Evolutionary conservation across 2,329 filamentous ascomycete species (phyloP).

Genomic region (Fusarium sororula): DNA sequence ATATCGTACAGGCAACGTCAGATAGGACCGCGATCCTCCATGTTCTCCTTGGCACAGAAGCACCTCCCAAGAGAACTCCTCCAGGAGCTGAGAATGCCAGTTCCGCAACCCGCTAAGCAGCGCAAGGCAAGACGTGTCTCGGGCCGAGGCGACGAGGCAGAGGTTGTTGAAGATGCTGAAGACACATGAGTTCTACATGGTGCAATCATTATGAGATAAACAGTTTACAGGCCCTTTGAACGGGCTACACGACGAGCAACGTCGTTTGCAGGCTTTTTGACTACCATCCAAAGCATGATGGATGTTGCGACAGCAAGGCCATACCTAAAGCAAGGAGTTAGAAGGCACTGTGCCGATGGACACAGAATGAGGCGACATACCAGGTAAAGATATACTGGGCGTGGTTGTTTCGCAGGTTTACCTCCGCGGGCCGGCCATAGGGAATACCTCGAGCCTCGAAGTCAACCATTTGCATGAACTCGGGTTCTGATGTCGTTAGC

Average conservation of each 20-base stretch:
- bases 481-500: slow-evolving; percentile 67
- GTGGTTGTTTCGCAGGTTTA: slow-evolving; percentile 96
- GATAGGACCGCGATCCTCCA: slow-evolving; percentile 74
- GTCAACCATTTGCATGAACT: slow-evolving; percentile 79
- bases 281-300: slow-evolving; percentile 96
- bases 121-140: slow-evolving; percentile 48
- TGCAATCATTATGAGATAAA: slow-evolving; percentile 16
- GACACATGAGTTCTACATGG: slow-evolving; percentile 42
- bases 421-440: slow-evolving; percentile 86
- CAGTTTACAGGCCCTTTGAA: slow-evolving; percentile 41
- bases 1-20: slow-evolving; percentile 75
- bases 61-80: slow-evolving; percentile 84
- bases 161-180: slow-evolving; percentile 50
- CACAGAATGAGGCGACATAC: slow-evolving; percentile 62
- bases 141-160: slow-evolving; percentile 46
- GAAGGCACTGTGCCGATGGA: neutral
- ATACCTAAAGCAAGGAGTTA: slow-evolving; percentile 68
- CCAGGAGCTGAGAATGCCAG: slow-evolving; percentile 80
- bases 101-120: slow-evolving; percentile 61
- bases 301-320: slow-evolving; percentile 84
- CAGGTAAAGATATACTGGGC: slow-evolving; percentile 99
- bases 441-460: slow-evolving; percentile 84
- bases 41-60: slow-evolving; percentile 86
- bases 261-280: slow-evolving; percentile 84
- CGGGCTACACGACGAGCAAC: slow-evolving; percentile 71